Conservation (phyloP, 176 grass and related monocot genomes). For the Zoysia pacifica region DNA sequence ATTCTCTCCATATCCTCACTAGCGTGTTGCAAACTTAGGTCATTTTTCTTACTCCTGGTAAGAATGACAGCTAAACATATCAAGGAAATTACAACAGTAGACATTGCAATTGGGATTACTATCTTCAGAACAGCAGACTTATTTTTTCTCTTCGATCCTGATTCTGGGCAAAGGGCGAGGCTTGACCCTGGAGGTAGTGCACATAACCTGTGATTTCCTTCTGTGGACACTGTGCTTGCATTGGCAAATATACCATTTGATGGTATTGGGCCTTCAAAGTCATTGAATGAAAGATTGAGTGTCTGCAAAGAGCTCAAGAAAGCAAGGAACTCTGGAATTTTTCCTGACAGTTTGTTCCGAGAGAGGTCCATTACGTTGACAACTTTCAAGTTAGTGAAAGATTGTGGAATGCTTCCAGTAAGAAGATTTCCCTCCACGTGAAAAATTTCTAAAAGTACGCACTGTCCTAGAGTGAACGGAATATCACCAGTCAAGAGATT, state of each 20-base stretch:
- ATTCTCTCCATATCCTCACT: slow-evolving; percentile 15
- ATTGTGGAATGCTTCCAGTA: slow-evolving; percentile 49
- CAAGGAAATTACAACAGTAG: background rate
- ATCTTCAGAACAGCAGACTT: slow-evolving; percentile 31
- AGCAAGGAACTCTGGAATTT: slow-evolving; percentile 50
- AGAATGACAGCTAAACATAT: background rate
- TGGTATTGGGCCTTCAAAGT: slow-evolving; percentile 43
- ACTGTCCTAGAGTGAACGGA: slow-evolving; percentile 45
- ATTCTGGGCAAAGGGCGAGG: slow-evolving; percentile 39
- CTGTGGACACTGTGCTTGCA: slow-evolving; percentile 21
- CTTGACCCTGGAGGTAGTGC: slow-evolving; percentile 24
- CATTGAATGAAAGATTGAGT: slow-evolving; percentile 53
- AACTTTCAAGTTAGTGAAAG: slow-evolving; percentile 43
- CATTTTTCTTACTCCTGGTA: slow-evolving; percentile 17
- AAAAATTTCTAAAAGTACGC: slow-evolving; percentile 52
- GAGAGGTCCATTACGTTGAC: slow-evolving; percentile 57
- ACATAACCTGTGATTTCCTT: slow-evolving; percentile 52
- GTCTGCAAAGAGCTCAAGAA: slow-evolving; percentile 4
- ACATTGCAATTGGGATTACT: background rate
- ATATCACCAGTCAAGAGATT: slow-evolving; percentile 44
- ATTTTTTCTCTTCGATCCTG: background rate
- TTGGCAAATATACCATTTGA: slow-evolving; percentile 49
- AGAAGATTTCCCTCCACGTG: slow-evolving; percentile 52
- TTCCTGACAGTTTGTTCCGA: slow-evolving; percentile 44
- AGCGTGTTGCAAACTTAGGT: background rate